A percentile compares a stretch with the other conserved stretches of the same genome.
These are phyloP conservation scores for sunflower (Helianthus annuus) DNA, from an alignment of 129 eudicot genomes.

Conservation along the genomic window DNA sequence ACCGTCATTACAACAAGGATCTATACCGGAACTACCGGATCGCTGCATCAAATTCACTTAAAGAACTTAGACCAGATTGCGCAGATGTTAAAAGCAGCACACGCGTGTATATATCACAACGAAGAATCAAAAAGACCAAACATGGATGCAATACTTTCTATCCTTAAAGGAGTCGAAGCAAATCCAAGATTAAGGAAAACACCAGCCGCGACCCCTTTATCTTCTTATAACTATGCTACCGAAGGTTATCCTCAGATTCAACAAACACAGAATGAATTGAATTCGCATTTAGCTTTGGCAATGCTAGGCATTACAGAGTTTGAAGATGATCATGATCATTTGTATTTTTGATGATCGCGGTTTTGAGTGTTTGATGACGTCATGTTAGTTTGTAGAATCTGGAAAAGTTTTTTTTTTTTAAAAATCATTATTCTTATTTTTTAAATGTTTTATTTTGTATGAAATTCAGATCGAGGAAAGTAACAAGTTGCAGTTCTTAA, in stretches of 20 bases:
- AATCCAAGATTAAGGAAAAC: constrained; percentile 37
- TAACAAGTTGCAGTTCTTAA: no score
- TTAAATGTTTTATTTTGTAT: no score
- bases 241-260: constrained; percentile 53
- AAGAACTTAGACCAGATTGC: constrained; percentile 55
- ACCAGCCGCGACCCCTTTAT: constrained; percentile 13
- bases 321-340: constrained; percentile 62
- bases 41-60: constrained; percentile 54
- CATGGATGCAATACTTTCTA: constrained; percentile 50
- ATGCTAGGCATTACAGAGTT: constrained; percentile 85
- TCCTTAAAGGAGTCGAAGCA: constrained; percentile 56
- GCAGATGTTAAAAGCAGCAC: constrained; percentile 80
- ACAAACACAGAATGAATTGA: constrained; percentile 66
- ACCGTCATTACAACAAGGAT: constrained; percentile 75
- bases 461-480: no score
- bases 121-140: constrained; percentile 83
- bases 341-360: constrained; percentile 45
- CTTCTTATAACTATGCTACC: constrained; percentile 34
- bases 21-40: constrained; percentile 63
- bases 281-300: constrained; percentile 82
- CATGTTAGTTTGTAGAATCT: no score
- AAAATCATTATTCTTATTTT: no score
- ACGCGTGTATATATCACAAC: constrained; percentile 67
- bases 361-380: no score
- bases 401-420: no score